These are phyloP conservation scores for Candida frijolesensis DNA, from an alignment of 1,139 yeast species.

Conservation along the genomic window DNA sequence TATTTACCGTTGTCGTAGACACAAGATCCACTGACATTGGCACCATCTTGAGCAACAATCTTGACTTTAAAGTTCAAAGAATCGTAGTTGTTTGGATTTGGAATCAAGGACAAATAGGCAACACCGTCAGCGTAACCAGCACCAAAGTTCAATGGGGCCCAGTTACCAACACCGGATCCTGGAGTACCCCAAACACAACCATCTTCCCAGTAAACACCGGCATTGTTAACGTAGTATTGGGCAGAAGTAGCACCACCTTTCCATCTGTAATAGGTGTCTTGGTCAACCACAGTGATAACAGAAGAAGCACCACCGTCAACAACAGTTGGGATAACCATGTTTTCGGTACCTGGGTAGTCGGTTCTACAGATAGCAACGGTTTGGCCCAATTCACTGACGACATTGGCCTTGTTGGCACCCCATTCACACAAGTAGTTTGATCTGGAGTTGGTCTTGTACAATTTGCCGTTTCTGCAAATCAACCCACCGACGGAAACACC, in stretches of 20 bases:
- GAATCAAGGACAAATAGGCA: slow-evolving; percentile 75
- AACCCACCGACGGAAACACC: slow-evolving; percentile 86
- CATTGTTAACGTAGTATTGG: slow-evolving; percentile 80
- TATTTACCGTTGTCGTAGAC: slow-evolving; percentile 63
- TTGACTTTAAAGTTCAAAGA: slow-evolving; percentile 69
- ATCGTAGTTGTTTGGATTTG: slow-evolving; percentile 72
- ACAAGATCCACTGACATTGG: slow-evolving; percentile 62
- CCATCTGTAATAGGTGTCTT: slow-evolving; percentile 65
- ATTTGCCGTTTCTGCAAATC: slow-evolving; percentile 65
- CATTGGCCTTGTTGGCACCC: slow-evolving; percentile 67
- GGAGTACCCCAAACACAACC: slow-evolving; percentile 78
- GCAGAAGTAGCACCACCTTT: slow-evolving; percentile 67
- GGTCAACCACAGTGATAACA: slow-evolving; percentile 68
- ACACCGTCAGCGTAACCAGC: slow-evolving; percentile 67
- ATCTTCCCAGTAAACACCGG: slow-evolving; percentile 71
- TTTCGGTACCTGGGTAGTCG: slow-evolving; percentile 88
- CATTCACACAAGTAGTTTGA: slow-evolving; percentile 71
- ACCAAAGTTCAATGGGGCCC: slow-evolving; percentile 83
- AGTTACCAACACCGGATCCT: slow-evolving; percentile 73
- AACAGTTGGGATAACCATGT: slow-evolving; percentile 80
- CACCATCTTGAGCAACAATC: slow-evolving; percentile 61
- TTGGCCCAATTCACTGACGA: slow-evolving; percentile 54
- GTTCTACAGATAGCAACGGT: slow-evolving; percentile 81
- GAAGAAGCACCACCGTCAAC: slow-evolving; percentile 59
- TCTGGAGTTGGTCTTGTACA: slow-evolving; percentile 66